Evolutionary conservation across 352 stramenopile species (phyloP).

Genomic region (Blastocystis sp.): DNA sequence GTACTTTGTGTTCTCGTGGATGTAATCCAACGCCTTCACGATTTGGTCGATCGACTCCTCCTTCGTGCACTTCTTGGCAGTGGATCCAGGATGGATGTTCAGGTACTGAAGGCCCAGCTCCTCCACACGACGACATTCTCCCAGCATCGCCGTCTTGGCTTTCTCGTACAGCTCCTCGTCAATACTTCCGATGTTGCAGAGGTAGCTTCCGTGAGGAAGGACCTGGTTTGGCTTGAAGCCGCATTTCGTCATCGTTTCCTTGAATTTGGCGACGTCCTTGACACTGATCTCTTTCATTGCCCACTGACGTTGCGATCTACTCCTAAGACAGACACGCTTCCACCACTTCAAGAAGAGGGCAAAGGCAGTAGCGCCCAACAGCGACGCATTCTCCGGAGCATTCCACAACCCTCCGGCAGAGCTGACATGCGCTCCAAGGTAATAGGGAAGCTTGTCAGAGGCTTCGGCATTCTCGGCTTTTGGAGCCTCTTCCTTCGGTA

Average conservation of each 20-base stretch:
- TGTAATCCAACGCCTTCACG: conserved; percentile 42
- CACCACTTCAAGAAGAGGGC: conserved; percentile 64
- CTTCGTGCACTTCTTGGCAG: conserved; percentile 46
- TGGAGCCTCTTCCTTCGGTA: not conserved
- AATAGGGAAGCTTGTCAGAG: conserved; percentile 38
- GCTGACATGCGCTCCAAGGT: conserved; percentile 61
- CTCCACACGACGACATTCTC: conserved; percentile 59
- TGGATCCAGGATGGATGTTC: conserved; percentile 64
- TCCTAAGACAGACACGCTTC: not conserved
- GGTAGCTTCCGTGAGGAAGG: conserved; percentile 65
- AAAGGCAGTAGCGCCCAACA: conserved; percentile 38
- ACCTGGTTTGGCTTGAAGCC: conserved; percentile 10
- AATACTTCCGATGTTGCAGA: conserved; percentile 46
- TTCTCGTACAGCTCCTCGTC: conserved; percentile 34
- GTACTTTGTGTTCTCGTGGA: conserved; percentile 49
- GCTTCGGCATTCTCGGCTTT: not conserved
- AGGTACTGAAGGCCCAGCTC: conserved; percentile 44
- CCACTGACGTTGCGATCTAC: conserved; percentile 67
- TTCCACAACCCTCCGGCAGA: conserved; percentile 49
- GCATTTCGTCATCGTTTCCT: conserved; percentile 40
- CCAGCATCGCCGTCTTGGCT: conserved; percentile 18
- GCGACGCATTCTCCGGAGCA: conserved; percentile 52
- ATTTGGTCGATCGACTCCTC: conserved; percentile 53
- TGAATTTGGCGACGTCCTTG: conserved; percentile 28
- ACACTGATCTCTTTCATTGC: conserved; percentile 27